Evolutionary conservation across 177 flowering plant species (phyloP), one percentile per base, ranked within the genome.

Genomic region (Vitis hybrid): DNA sequence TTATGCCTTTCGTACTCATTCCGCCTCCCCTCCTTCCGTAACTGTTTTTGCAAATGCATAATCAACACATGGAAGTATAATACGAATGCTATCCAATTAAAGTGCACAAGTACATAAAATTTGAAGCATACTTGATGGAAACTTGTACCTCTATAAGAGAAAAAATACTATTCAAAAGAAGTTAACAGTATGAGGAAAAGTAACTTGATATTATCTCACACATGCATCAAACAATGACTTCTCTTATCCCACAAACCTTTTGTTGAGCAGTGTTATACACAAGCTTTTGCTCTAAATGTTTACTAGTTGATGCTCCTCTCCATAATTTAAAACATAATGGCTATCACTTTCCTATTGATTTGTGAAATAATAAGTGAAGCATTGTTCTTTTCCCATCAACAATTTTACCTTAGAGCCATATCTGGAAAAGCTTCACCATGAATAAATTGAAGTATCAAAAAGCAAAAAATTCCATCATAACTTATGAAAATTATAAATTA

Each of bases 1-100:
- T 96, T 96, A 75, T 92, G 98, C 83, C 97, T 85, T 80, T 96
- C 99, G 80, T 89, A 91, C 74, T 96, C 98, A 72, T 88, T 93
- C 81, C 88, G 89, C 72, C 98, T 87, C 56, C 99, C 98, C 78
- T 96, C 99, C 76, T 96, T 96, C 70, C 86, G 81, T 79, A 96
- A 78, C 99, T 96, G 89, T 62, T 68, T 60, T 49, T 63, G 24
- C 16, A 78, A 60, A 63, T 8, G 12, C 19, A 70, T 40, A 35
- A 68, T 67, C 24, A 64, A 30, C n/a, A 40, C 30, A 50, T 40
- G 2, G 6, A 9, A 66, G 68, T 14, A 7, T 8, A 3, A 3
- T 32, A 24, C 35, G 64, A 40, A 11, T 27, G 18, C 40, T 11
- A 21, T 9, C 3, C 18, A 15, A 15, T 19, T 64, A 50, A 64